Evolutionary conservation across 2,329 filamentous ascomycete species (phyloP), one percentile per base, ranked within the genome.

Genomic region (Phoma sp.): DNA sequence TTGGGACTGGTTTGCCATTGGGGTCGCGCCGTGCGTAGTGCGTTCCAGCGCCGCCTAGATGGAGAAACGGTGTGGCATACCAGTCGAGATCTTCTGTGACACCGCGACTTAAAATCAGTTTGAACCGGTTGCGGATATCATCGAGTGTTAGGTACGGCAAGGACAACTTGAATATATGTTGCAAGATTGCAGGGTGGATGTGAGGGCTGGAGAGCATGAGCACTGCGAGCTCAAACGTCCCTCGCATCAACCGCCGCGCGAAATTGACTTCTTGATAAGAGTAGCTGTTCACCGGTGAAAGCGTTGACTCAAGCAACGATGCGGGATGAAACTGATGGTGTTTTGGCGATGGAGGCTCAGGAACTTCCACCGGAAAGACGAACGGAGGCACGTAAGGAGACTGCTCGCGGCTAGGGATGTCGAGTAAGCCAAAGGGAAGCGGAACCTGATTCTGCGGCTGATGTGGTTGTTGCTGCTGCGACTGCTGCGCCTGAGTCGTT

Each of bases 161-260:
- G n/a, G 85, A 86, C 52, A 91, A 88, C 32, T 85, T 87, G 69
- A 92, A 93, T 1, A 86, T 80, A 30, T 81, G 80, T n/a, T 73
- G 65, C 35, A 74, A 61, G 1, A 62, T 61, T 27, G 63, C 58
- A 5, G 65, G 72, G 6, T 57, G 61, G 25, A 65, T 45, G 57
- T 66, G 45, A 25, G 67, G 52, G 0, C 82, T 78, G 42, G 83
- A 80, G 2, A 90, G 78, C 1, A 93, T 74, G 2, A 78, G 75
- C 52, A 86, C 83, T 0, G 82, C 89, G 24, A 79, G 75, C 72
- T 96, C 89, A 1, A 87, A 62, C 2, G 85, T 80, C 47, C 80
- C 80, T 37, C 90, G 84, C 43, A 90, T 88, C 4, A 96, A 77
- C 4, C 88, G 82, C 7, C 89, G 84, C 9, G 86, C 86, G 62